Evolutionary conservation across 176 grass and related monocot species (phyloP), one percentile per base, ranked within the genome.

Genomic region (Echinochloa phyllopogon): DNA sequence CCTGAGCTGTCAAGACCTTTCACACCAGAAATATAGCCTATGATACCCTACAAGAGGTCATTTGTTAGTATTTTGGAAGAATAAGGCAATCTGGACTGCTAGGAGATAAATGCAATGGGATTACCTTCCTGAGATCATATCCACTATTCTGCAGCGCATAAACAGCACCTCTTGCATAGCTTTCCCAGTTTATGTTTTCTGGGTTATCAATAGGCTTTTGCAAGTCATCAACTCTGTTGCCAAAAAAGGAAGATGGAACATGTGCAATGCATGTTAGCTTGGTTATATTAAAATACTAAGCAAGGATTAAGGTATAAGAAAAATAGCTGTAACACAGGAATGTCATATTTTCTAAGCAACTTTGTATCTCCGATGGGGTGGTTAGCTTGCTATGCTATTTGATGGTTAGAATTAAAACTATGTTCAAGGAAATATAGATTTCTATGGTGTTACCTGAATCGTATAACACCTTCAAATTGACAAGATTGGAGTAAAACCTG

Each of bases 1-100:
- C 96, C 96, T 65, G 96, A 98, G 87, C 96, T 95, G 72, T 98
- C 94, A 33, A 95, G 89, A 76, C 94, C 96, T 56, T 94, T 88
- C 20, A 91, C 89, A 55, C 96, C 96, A 80, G 88, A 95, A 89
- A 98, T 90, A 77, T 92, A 95, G 37, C 96, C 96, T 80, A 89
- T 76, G 33, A 98, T 88, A 73, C 93, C 96, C 96, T 95, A 62
- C 57, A 87, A 60, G 24, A 87, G 73, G 65, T 56, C 39, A 65
- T 72, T 27, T 5, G 50, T 76, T 27, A 83, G 43, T 72, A 23
- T 15, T 60, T 82, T 69, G 39, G 44, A 78, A 77, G 14, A 5
- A 50, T 41, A 62, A 20, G 11, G 68, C 67, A 73, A 69, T 79
- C 67, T 75, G n/a, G 49, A 83, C 40, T 62, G 27, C 60, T 74